Evolutionary conservation across 768 basidiomycete species (phyloP), one percentile per base, ranked within the genome.

Genomic region (Agaricus blazei): DNA sequence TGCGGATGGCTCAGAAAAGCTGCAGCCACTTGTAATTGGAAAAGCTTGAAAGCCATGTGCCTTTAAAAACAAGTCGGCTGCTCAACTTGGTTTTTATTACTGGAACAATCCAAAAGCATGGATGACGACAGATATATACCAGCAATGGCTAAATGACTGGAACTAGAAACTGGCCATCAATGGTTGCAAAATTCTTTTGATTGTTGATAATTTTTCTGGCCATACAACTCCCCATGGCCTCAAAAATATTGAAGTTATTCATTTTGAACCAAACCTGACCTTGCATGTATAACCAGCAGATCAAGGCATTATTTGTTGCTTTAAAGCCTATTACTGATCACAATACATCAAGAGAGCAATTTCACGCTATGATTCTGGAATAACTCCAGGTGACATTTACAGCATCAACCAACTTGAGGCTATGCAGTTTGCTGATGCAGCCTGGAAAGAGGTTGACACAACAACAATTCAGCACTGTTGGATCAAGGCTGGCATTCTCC

Each of bases 371-470:
- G 63, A 70, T 19, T 5, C n/a, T 15, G 62, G 59, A 34, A 41
- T 63, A 27, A 63, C 65, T 9, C 59, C 67, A 51, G 48, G 58
- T 27, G 27, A 68, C 15, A 68, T 73, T 45, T 73, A 72, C 52
- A 29, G 65, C 38, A 70, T 74, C 57, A 54, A 72, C 59, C 65
- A 69, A 49, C 62, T 72, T 9, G 38, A 70, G 50, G 71, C 65
- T 2, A 71, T 71, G 72, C 52, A 52, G 9, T 50, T 72, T 9
- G 65, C 67, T 11, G 53, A 61, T 3, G 11, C 44, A 4, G 67
- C 69, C 3, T 70, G 68, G 69, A 43, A 48, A 9, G 15, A 27
- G 7, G 52, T 54, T n/a, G 58, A 63, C 24, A 42, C 47, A 15
- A 62, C 59, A 12, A 68, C 67, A 8, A 66, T 72, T 41, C 14